Conservation (phyloP, 2,329 filamentous ascomycete species). For the Alternaria rosae region DNA sequence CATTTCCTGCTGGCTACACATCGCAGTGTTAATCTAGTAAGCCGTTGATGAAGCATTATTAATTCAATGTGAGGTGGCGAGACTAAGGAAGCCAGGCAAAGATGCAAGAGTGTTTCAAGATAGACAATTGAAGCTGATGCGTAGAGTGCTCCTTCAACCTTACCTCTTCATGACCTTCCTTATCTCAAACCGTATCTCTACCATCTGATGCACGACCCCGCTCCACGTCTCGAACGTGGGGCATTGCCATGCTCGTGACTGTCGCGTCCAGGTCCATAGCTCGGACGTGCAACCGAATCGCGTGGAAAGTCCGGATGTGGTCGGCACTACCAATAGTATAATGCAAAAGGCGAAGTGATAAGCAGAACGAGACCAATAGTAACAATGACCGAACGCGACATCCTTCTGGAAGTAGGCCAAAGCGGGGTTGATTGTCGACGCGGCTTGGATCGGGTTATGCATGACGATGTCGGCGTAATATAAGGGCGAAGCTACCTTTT, state of each 20-base stretch:
- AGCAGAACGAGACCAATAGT: slow-evolving; percentile 5
- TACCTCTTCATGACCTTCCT: slow-evolving; percentile 12
- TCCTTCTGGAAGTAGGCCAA: slow-evolving; percentile 13
- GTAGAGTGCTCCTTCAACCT: not conserved
- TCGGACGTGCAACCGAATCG: slow-evolving; percentile 29
- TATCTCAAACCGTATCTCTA: slow-evolving; percentile 27
- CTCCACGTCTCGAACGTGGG: slow-evolving; percentile 26
- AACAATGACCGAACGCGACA: slow-evolving; percentile 1
- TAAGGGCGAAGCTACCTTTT: not conserved
- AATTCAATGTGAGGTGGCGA: not conserved
- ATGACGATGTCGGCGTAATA: slow-evolving; percentile 7
- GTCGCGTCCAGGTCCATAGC: slow-evolving; percentile 25
- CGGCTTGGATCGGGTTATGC: slow-evolving; percentile 22
- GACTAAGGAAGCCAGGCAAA: not conserved
- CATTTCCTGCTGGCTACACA: slow-evolving; percentile 2
- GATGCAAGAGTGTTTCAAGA: not conserved
- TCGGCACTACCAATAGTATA: not conserved
- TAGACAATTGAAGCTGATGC: not conserved
- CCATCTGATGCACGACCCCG: slow-evolving; percentile 27
- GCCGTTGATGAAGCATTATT: slow-evolving; percentile 19
- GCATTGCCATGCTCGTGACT: slow-evolving; percentile 28
- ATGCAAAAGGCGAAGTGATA: slow-evolving; percentile 15
- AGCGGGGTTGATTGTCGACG: slow-evolving; percentile 16
- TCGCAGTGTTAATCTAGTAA: slow-evolving; percentile 6
- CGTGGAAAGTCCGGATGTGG: slow-evolving; percentile 13